phyloP scores from a whole-genome alignment of 83 land plant species.

The Picea abies region DNA sequence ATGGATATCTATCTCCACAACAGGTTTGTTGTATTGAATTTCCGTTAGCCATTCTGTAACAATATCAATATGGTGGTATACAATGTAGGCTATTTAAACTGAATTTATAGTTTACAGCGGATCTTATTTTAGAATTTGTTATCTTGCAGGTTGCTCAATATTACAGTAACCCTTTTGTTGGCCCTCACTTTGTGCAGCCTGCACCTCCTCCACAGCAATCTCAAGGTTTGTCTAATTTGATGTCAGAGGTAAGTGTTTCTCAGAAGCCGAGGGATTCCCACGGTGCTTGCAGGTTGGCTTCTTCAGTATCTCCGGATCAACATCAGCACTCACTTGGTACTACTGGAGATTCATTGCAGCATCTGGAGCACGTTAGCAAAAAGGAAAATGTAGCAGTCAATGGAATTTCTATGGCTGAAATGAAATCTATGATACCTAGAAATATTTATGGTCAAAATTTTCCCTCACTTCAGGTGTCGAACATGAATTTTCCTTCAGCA shows the following conservation, averaged over 20 bases:
- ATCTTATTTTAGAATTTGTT: background rate
- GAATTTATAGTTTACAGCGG: background rate
- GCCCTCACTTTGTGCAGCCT: constrained; percentile 4
- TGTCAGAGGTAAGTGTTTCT: background rate
- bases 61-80: background rate
- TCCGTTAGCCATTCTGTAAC: background rate
- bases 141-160: constrained; percentile 16
- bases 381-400: background rate
- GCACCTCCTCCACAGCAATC: constrained; percentile 2
- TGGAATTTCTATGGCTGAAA: constrained; percentile 7
- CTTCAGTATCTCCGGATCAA: background rate
- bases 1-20: constrained; percentile 14
- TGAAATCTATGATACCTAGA: background rate
- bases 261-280: constrained; percentile 5
- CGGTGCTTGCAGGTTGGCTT: background rate
- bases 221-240: constrained; percentile 3
- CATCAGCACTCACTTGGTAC: background rate
- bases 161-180: constrained; percentile 11
- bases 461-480: background rate
- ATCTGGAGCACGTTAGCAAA: background rate
- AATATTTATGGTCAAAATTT: background rate
- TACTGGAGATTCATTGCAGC: constrained; percentile 3
- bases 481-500: constrained; percentile 7
- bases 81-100: background rate
- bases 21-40: constrained; percentile 5